Evolutionary conservation across 2,329 filamentous ascomycete species (phyloP), one percentile per base, ranked within the genome.

Genomic region (Leptodontidium sp.): DNA sequence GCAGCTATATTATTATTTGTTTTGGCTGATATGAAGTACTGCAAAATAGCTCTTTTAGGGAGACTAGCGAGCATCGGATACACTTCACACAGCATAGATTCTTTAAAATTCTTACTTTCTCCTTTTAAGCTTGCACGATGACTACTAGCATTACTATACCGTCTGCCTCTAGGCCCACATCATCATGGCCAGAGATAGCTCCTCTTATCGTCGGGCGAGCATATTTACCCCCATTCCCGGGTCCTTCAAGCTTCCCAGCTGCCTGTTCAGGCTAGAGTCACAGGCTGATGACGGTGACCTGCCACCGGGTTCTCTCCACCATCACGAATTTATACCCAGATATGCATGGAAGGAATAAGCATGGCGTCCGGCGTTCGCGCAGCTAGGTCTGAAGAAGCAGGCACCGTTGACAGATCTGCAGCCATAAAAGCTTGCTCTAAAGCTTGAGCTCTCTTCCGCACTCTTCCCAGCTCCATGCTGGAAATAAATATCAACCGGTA

Each of bases 291-390:
- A 55, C 52, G 29, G 52, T 55, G 52, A 55, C 52, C 52, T 35
- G 29, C 29, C 26, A 55, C 26, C 5, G 14, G 14, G n/a, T 35
- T 55, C 29, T 29, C 52, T 35, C 14, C 14, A 43, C 35, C 21
- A 43, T 59, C 35, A 43, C 35, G 38, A 24, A n/a, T 2, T 40
- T 43, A 24, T 14, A 40, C 38, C 35, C 35, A 24, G 11, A 43
- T 59, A 59, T 43, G 38, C 55, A 59, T 61, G 24, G 57, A 26
- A 61, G 35, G n/a, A 38, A 47, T n/a, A 8, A 61, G 58, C 21
- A 59, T 14, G 17, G 38, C n/a, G n/a, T 32, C 38, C 21, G 12
- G 35, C 35, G 21, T 40, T 43, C 35, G 35, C 55, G 43, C 4
- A 26, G 24, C 58, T 61, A 61, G 58, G 45, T 26, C 58, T 17